Base-by-base conservation (phyloP, 208 protist species). In the Lotmaria passim region DNA sequence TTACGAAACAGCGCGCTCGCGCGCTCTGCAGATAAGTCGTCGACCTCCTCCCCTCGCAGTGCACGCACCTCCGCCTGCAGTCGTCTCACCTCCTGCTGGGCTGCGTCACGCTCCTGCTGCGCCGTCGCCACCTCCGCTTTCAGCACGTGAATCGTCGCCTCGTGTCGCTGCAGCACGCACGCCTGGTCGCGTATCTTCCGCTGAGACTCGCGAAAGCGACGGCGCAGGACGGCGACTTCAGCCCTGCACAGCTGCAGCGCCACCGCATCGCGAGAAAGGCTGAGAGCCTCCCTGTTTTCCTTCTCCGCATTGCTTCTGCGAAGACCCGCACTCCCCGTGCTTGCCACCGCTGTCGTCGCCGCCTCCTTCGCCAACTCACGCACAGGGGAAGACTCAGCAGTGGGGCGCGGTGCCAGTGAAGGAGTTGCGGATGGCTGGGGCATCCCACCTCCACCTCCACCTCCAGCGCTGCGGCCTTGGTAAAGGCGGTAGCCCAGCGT, bases 121-220 rank as follows among this genome's bases (percentile, higher is more conserved):
- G 60, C 53, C 17, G 17, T 26, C 33, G 46, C 34, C 33, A 21
- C 34, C 33, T 48, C 31, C 48, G 23, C 34, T 34, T 38, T 60
- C 30, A 71, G 17, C 30, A 44, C 61, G 3, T 38, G 58, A 4
- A 74, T 36, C n/a, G 30, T n/a, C 15, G 36, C 7, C 24, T 60
- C 68, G 4, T 74, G 47, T 4, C 59, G 50, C 51, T 72, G 48
- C 57, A 72, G 36, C 55, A 59, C 44, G 33, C 64, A 66, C 24
- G 68, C 38, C 43, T 76, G 69, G 24, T 47, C 59, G 26, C 64
- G 63, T 0, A 43, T 61, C 3, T 64, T 51, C 3, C 39, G 57
- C 56, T 79, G 67, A 7, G 74, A 48, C 34, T 81, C 63, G 7
- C 50, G 64, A 36, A 60, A 62, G 28, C 46, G 76, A 14, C 60